These are phyloP conservation scores for Suillus americanus DNA, from an alignment of 768 basidiomycete species.

Conservation along the genomic window DNA sequence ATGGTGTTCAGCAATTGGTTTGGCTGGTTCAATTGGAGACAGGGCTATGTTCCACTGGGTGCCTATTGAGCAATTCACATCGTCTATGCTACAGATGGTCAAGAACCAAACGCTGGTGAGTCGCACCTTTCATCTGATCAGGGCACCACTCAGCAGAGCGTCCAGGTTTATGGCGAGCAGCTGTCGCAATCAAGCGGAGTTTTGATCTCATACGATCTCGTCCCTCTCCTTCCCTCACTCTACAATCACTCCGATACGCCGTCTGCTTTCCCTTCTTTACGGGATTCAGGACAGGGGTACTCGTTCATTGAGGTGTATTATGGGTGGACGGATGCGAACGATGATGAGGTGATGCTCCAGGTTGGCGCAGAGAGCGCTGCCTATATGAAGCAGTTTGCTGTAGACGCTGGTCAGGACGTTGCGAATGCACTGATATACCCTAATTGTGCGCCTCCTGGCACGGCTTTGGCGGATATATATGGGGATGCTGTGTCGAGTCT, in stretches of 20 bases:
- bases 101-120: not conserved
- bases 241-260: constrained; percentile 37
- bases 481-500: constrained; percentile 47
- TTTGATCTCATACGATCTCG: constrained; percentile 31
- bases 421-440: constrained; percentile 46
- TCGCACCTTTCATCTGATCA: not conserved
- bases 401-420: constrained; percentile 44
- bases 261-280: constrained; percentile 49
- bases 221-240: constrained; percentile 48
- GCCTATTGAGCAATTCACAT: not conserved
- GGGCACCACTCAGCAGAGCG: not conserved
- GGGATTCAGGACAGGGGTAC: constrained; percentile 28
- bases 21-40: not conserved
- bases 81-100: not conserved
- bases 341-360: constrained; percentile 41
- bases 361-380: constrained; percentile 41
- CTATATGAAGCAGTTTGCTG: constrained; percentile 32
- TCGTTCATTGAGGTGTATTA: constrained; percentile 49
- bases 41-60: not conserved
- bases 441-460: constrained; percentile 60
- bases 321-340: constrained; percentile 38
- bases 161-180: constrained; percentile 14
- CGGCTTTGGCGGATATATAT: constrained; percentile 51
- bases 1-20: not conserved
- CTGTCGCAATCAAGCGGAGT: not conserved